Conservation (phyloP, 129 eudicot genomes). For the Pseudognaphalium luteoalbum region DNA sequence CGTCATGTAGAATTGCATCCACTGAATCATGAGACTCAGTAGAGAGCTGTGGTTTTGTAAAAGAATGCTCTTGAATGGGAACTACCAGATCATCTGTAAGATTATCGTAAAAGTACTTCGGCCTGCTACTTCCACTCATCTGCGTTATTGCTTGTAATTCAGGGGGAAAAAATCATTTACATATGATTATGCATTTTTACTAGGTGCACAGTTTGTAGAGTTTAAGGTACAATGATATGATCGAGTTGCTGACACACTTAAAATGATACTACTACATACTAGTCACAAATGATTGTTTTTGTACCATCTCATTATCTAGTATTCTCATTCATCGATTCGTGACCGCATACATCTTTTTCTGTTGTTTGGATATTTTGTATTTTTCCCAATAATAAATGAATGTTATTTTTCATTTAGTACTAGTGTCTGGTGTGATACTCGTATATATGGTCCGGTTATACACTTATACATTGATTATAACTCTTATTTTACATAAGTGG, state of each 20-base stretch:
- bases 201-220: too few species aligned
- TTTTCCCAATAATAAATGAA: too few species aligned
- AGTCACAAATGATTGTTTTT: too few species aligned
- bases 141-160: neutral
- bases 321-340: neutral
- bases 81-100: slow-evolving; percentile 27
- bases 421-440: too few species aligned
- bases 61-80: slow-evolving; percentile 44
- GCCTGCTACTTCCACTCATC: slow-evolving; percentile 31
- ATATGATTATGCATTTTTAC: too few species aligned
- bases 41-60: slow-evolving; percentile 19
- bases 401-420: too few species aligned
- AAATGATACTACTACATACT: too few species aligned
- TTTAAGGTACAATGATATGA: too few species aligned
- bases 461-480: too few species aligned
- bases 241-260: too few species aligned
- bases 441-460: too few species aligned
- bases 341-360: neutral
- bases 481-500: too few species aligned
- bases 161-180: neutral
- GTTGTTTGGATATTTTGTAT: neutral
- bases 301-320: neutral
- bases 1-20: slow-evolving; percentile 7
- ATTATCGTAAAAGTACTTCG: slow-evolving; percentile 37
- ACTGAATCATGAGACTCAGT: slow-evolving; percentile 44